Percentiles rank a stretch among this genome's conserved stretches.
Conservation (phyloP, 805 yeast genomes). For the Starmerella stellata region DNA sequence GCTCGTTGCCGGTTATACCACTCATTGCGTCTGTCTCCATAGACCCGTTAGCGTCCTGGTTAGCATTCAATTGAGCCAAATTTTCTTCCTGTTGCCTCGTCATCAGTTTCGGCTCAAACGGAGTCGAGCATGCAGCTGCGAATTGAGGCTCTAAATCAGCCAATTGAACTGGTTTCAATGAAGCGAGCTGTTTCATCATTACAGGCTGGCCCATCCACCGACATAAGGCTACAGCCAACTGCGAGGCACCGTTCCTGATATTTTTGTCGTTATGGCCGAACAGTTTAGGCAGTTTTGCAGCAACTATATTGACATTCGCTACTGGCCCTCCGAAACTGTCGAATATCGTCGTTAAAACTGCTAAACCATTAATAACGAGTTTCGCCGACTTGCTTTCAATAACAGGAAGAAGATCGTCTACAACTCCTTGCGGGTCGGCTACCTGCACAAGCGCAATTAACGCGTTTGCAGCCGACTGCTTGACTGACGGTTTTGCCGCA, state of each 20-base stretch:
- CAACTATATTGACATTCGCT: slow-evolving; percentile 37
- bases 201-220: slow-evolving; percentile 55
- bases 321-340: slow-evolving; percentile 45
- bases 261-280: slow-evolving; percentile 74
- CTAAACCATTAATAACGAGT: slow-evolving; percentile 48
- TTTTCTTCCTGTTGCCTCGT: slow-evolving; percentile 1
- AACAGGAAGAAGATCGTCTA: slow-evolving; percentile 50
- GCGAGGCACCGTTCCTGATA: slow-evolving; percentile 63
- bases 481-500: slow-evolving; percentile 60
- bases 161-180: slow-evolving; percentile 80
- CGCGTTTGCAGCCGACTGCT: slow-evolving; percentile 43
- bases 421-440: slow-evolving; percentile 35
- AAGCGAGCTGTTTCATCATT: slow-evolving; percentile 36
- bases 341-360: slow-evolving; percentile 39
- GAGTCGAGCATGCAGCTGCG: slow-evolving; percentile 31
- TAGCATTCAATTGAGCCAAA: slow-evolving; percentile 1
- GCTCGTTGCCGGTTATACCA: too few species aligned
- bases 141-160: slow-evolving; percentile 61
- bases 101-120: slow-evolving; percentile 3
- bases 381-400: slow-evolving; percentile 50
- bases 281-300: slow-evolving; percentile 44
- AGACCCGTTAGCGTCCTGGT: neutral
- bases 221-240: slow-evolving; percentile 48
- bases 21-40: neutral
- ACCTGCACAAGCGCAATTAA: slow-evolving; percentile 46